Evolutionary conservation across 2,329 filamentous ascomycete species (phyloP).

Genomic region (Paecilomyces dactylethromorphus): DNA sequence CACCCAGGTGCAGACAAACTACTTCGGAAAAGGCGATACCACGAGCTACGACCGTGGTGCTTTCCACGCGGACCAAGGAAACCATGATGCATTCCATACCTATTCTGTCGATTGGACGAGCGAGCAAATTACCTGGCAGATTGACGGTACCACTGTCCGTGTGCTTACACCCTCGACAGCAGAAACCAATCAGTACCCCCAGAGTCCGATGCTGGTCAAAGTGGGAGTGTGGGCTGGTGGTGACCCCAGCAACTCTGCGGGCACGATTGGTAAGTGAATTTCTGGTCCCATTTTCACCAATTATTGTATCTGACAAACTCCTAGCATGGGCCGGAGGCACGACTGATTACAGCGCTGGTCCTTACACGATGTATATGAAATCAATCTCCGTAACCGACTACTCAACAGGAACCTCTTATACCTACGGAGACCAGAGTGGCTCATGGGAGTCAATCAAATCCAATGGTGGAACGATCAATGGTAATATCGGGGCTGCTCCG

Average conservation of each 20-base stretch:
- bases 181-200: slow-evolving; percentile 70
- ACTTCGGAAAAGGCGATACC: slow-evolving; percentile 89
- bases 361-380: slow-evolving; percentile 79
- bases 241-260: slow-evolving; percentile 68
- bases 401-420: slow-evolving; percentile 81
- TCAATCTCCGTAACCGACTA: slow-evolving; percentile 78
- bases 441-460: slow-evolving; percentile 76
- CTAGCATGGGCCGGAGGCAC: slow-evolving; percentile 74
- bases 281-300: slow-evolving; percentile 1
- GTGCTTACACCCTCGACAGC: slow-evolving; percentile 66
- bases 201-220: slow-evolving; percentile 92
- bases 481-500: slow-evolving; percentile 43
- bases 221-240: slow-evolving; percentile 90
- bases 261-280: slow-evolving; percentile 60
- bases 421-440: slow-evolving; percentile 71
- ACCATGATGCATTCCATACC: slow-evolving; percentile 70
- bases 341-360: slow-evolving; percentile 76
- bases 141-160: slow-evolving; percentile 70
- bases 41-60: slow-evolving; percentile 80
- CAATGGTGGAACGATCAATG: slow-evolving; percentile 70
- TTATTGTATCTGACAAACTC: slow-evolving; percentile 5
- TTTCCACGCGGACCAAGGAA: slow-evolving; percentile 63
- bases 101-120: slow-evolving; percentile 91
- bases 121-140: slow-evolving; percentile 77
- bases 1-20: slow-evolving; percentile 85